Conservation (phyloP, 2,329 filamentous ascomycete genomes). For the Penicillium sp. region DNA sequence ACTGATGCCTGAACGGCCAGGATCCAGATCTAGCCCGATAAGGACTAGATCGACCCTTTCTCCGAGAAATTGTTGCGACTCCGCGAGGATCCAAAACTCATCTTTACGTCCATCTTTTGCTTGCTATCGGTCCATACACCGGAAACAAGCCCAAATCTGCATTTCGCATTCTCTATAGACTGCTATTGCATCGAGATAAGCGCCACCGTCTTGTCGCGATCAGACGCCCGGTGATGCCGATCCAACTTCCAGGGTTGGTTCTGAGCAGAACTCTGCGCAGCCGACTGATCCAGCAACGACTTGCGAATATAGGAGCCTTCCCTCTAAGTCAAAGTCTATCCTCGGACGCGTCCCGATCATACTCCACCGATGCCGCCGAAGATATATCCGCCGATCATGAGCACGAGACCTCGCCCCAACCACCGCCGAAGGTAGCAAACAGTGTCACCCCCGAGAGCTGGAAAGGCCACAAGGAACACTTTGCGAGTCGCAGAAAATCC, state of each 20-base stretch:
- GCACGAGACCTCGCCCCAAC: neutral
- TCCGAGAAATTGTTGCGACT: slow-evolving; percentile 17
- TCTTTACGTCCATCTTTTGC: neutral
- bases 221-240: slow-evolving; percentile 13
- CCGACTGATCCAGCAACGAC: slow-evolving; percentile 10
- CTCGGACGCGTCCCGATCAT: neutral
- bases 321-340: neutral
- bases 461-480: neutral
- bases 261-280: slow-evolving; percentile 25
- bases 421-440: neutral
- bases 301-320: slow-evolving; percentile 1
- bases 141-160: neutral
- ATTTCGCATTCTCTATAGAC: neutral
- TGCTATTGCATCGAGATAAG: neutral
- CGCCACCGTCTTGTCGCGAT: neutral
- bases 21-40: slow-evolving; percentile 8
- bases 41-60: slow-evolving; percentile 4
- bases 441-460: neutral
- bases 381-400: neutral
- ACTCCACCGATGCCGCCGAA: slow-evolving; percentile 1
- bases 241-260: slow-evolving; percentile 14
- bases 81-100: slow-evolving; percentile 1
- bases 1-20: slow-evolving; percentile 2
- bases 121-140: neutral
- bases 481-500: neutral